Evolutionary conservation across 164 flowering plant genomes (phyloP).

Genomic region (Platanus orientalis): DNA sequence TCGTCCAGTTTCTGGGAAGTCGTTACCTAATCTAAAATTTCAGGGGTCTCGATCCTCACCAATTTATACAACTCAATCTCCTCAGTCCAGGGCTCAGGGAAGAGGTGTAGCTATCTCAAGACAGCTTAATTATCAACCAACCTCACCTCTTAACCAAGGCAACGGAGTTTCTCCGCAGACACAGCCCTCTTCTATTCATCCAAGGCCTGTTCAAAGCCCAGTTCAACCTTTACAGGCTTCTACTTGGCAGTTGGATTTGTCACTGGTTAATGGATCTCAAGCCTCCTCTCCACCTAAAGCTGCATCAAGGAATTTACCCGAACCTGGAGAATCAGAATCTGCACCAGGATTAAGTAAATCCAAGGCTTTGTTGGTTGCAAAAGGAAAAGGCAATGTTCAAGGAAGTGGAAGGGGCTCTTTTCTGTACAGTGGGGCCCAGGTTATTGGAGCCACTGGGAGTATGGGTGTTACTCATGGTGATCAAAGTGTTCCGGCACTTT

Average conservation of each 20-base stretch:
- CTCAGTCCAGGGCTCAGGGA: constrained; percentile 48
- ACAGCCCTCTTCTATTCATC: constrained; percentile 33
- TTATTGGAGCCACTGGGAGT: constrained; percentile 61
- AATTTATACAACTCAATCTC: constrained; percentile 26
- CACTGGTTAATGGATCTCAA: constrained; percentile 44
- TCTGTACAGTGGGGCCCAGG: constrained; percentile 65
- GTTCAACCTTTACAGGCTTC: constrained; percentile 38
- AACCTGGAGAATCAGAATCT: constrained; percentile 49
- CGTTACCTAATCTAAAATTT: constrained; percentile 30
- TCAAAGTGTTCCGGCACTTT: constrained; percentile 70
- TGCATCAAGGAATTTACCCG: constrained; percentile 39
- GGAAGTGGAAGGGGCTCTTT: constrained; percentile 72
- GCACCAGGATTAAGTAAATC: constrained; percentile 52
- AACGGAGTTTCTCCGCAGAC: constrained; percentile 37
- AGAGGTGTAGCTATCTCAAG: constrained; percentile 41
- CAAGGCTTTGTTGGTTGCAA: constrained; percentile 54
- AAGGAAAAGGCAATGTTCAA: constrained; percentile 49
- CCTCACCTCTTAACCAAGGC: constrained; percentile 35
- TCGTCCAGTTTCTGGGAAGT: constrained; percentile 40
- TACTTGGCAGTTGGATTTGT: constrained; percentile 47
- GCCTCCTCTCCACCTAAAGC: constrained; percentile 62
- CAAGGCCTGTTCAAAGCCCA: constrained; percentile 40
- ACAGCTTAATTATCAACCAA: constrained; percentile 43
- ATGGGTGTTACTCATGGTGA: constrained; percentile 68
- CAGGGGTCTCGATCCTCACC: constrained; percentile 43